Evolutionary conservation across 768 basidiomycete species (phyloP).

Genomic region (Suillus occidentalis): DNA sequence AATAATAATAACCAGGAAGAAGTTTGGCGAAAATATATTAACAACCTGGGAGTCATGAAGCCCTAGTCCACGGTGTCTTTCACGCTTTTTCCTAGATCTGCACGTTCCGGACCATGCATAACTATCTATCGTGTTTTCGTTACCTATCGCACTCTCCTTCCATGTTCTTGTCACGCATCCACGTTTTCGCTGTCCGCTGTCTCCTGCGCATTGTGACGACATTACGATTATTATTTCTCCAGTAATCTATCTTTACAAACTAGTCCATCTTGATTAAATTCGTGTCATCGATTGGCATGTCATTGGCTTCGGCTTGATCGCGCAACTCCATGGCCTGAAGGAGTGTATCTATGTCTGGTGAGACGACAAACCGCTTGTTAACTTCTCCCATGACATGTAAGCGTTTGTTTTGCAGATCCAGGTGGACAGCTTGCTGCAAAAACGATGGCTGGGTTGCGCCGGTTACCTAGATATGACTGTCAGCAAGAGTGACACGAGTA

Average conservation of each 20-base stretch:
- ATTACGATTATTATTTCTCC: not conserved
- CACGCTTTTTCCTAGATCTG: not conserved
- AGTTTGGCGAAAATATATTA: conserved; percentile 39
- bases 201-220: not conserved
- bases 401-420: conserved; percentile 59
- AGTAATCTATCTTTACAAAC: conserved; percentile 12
- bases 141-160: conserved; percentile 3
- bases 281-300: conserved; percentile 40
- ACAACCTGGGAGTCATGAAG: conserved; percentile 26
- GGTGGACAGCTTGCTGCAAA: conserved; percentile 79
- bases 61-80: not conserved
- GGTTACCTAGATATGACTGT: conserved; percentile 53
- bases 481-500: not conserved
- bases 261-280: conserved; percentile 58
- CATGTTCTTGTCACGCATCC: not conserved
- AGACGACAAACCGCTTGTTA: conserved; percentile 79
- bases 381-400: conserved; percentile 83
- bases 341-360: conserved; percentile 79
- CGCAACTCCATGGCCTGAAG: conserved; percentile 62
- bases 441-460: conserved; percentile 85
- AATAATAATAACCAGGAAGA: conserved; percentile 34
- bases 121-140: conserved; percentile 7
- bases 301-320: conserved; percentile 34
- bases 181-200: not conserved
- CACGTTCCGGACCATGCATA: not conserved